Evolutionary conservation across 2,329 filamentous ascomycete genomes (phyloP).

Genomic region (Penicillium sp.): DNA sequence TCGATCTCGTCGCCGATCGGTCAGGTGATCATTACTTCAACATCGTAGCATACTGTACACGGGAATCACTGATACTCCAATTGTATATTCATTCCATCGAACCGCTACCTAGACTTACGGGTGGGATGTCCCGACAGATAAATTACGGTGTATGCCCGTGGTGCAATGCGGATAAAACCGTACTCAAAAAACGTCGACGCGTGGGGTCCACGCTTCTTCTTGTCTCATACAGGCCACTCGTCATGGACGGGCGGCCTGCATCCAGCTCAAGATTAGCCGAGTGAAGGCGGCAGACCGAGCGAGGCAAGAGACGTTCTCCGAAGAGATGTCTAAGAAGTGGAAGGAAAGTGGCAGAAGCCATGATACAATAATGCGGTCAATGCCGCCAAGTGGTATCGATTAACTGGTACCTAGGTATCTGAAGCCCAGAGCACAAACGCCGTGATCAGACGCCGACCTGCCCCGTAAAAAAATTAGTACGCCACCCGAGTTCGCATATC

Average conservation of each 20-base stretch:
- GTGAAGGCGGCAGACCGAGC: slow-evolving; percentile 45
- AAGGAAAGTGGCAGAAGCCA: not conserved
- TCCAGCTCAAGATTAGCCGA: slow-evolving; percentile 44
- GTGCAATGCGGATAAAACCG: slow-evolving; percentile 39
- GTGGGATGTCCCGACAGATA: slow-evolving; percentile 43
- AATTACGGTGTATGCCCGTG: slow-evolving; percentile 45
- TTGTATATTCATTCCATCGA: not conserved
- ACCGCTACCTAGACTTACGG: no score
- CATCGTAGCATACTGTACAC: not conserved
- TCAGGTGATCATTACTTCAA: not conserved
- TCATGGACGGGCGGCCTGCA: slow-evolving; percentile 25
- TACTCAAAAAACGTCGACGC: slow-evolving; percentile 52
- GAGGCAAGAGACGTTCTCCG: slow-evolving; percentile 48
- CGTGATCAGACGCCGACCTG: slow-evolving; percentile 25
- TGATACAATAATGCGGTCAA: slow-evolving; percentile 7
- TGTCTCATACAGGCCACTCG: slow-evolving; percentile 44
- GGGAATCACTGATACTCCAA: not conserved
- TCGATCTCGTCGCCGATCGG: not conserved
- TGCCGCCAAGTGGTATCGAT: slow-evolving; percentile 16
- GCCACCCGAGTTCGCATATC: slow-evolving; percentile 59
- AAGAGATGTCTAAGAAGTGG: slow-evolving; percentile 40
- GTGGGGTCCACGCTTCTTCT: slow-evolving; percentile 36
- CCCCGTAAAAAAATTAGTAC: slow-evolving; percentile 41
- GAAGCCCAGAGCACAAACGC: slow-evolving; percentile 26
- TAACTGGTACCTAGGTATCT: slow-evolving; percentile 24